A percentile compares a stretch with the other conserved stretches of the same genome.
Conservation (phyloP, 495 filamentous ascomycete species). For the Tuber microsphaerosporum region DNA sequence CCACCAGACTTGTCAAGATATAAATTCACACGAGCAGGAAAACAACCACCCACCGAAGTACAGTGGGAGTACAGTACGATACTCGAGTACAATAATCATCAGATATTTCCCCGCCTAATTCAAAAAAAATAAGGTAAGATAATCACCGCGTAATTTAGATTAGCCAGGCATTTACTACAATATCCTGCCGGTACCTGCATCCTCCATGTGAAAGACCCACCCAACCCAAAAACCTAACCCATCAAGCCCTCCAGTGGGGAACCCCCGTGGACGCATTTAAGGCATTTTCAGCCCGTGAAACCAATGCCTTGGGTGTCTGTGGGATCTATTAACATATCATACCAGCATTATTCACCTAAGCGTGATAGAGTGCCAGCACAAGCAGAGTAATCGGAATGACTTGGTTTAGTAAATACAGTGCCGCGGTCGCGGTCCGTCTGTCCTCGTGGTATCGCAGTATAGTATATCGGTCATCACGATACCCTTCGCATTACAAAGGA, state of each 20-base stretch:
- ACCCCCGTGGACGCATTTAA: neutral
- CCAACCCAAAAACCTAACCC: neutral
- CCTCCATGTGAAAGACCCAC: neutral
- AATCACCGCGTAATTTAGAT: neutral
- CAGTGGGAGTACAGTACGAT: neutral
- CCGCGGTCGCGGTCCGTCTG: neutral
- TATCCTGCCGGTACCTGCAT: neutral
- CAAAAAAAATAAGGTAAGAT: neutral
- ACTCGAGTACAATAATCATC: neutral
- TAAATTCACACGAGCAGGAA: neutral
- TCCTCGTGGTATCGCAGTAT: neutral
- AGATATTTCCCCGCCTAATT: neutral
- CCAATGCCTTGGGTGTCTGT: neutral
- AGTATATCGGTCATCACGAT: neutral
- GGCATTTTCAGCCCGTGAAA: neutral
- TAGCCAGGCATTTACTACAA: neutral
- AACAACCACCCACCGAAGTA: neutral
- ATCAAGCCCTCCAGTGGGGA: neutral
- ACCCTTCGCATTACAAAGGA: neutral
- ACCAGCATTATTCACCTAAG: neutral
- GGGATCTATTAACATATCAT: neutral
- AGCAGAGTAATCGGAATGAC: neutral
- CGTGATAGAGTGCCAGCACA: neutral
- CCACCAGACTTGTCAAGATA: neutral
- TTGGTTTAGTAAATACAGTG: neutral